These are phyloP conservation scores for Candida cerambycidarum DNA, from an alignment of 805 yeast species.

Conservation along the genomic window DNA sequence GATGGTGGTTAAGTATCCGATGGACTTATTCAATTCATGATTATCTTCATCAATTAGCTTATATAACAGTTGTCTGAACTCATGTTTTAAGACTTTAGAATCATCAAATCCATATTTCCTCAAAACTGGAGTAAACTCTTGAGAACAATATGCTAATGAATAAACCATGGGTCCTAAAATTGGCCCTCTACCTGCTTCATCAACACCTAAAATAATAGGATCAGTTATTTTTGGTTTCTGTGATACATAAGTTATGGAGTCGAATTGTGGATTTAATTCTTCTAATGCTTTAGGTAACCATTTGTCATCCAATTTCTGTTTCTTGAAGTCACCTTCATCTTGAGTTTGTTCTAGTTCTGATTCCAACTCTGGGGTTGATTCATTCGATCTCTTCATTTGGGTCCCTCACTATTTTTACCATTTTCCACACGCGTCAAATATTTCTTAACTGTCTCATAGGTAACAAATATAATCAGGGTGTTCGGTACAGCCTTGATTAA, in stretches of 20 bases:
- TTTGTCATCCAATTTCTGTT: constrained; percentile 2
- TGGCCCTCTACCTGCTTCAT: constrained; percentile 99
- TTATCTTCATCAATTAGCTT: constrained; percentile 49
- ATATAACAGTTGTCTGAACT: constrained; percentile 62
- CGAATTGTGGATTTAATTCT: constrained; percentile 27
- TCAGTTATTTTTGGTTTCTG: constrained; percentile 44
- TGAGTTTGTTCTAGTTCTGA: too few relatives aligned
- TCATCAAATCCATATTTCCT: constrained; percentile 81
- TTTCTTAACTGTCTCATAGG: constrained; percentile 63
- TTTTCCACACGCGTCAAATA: constrained; percentile 10
- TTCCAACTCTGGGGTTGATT: constrained; percentile 4
- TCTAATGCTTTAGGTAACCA: constrained; percentile 40
- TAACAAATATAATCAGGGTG: constrained; percentile 84
- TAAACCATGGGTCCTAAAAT: constrained; percentile 98
- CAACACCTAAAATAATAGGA: constrained; percentile 75
- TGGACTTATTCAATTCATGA: constrained; percentile 48
- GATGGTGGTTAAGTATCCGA: constrained; percentile 87
- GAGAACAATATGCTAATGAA: constrained; percentile 76
- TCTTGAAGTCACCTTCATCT: background rate
- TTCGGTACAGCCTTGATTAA: constrained; percentile 85
- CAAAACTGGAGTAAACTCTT: constrained; percentile 49
- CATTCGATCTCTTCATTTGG: constrained; percentile 6
- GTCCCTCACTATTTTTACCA: background rate
- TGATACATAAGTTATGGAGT: constrained; percentile 51
- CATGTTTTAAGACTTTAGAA: constrained; percentile 81